Conservation (phyloP, 2,329 filamentous ascomycete species). For the Pseudogymnoascus sp. region DNA sequence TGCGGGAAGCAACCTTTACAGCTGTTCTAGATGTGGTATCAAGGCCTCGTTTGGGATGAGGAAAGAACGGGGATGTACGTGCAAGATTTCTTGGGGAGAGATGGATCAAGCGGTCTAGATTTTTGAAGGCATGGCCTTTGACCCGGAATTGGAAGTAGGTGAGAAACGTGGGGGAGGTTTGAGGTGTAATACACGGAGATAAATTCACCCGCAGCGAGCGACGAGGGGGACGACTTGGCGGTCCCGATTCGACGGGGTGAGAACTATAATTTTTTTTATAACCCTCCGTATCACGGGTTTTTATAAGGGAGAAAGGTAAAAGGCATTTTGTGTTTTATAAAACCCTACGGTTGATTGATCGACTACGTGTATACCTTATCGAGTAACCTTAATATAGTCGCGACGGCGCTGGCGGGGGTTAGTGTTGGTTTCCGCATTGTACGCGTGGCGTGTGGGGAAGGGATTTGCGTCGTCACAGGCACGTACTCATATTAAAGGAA, state of each 20-base stretch:
- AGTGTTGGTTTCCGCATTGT: too few relatives aligned
- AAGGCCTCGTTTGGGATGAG: too few relatives aligned
- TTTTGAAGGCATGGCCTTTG: not conserved
- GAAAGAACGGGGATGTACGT: too few relatives aligned
- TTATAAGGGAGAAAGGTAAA: too few relatives aligned
- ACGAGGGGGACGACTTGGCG: not conserved
- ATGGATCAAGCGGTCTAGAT: not conserved
- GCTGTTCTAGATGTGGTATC: too few relatives aligned
- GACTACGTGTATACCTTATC: not conserved
- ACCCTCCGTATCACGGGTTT: too few relatives aligned
- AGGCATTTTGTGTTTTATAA: not conserved
- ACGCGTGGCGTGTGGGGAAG: conserved; percentile 5
- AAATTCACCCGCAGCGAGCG: not conserved
- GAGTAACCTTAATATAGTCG: not conserved
- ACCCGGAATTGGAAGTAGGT: not conserved
- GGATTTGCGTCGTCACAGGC: not conserved
- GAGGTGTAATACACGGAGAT: too few relatives aligned
- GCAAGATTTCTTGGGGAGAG: too few relatives aligned
- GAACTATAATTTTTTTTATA: too few relatives aligned
- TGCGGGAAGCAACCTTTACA: not conserved
- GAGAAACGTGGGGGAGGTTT: too few relatives aligned
- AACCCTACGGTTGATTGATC: not conserved
- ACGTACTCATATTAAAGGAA: not conserved
- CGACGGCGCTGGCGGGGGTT: not conserved
- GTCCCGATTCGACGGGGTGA: too few relatives aligned